These are phyloP conservation scores for Kuraishia hungarica DNA, from an alignment of 805 yeast genomes.

Conservation along the genomic window DNA sequence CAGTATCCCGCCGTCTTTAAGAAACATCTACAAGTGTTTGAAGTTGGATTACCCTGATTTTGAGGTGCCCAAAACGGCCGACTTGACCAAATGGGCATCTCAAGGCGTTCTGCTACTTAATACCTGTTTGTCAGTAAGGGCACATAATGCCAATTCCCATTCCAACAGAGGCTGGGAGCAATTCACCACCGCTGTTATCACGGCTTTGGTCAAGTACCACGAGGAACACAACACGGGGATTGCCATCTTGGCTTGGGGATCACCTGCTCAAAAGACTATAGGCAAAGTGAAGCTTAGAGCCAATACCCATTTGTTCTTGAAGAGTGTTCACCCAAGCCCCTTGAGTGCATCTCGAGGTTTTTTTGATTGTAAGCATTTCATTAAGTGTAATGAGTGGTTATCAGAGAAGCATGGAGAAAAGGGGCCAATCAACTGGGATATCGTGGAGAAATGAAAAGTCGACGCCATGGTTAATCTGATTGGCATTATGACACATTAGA, in stretches of 20 bases:
- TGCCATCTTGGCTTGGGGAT: slow-evolving; percentile 59
- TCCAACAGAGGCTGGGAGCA: slow-evolving; percentile 87
- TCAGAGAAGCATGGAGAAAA: slow-evolving; percentile 24
- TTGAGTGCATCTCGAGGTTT: slow-evolving; percentile 84
- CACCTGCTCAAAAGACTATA: slow-evolving; percentile 32
- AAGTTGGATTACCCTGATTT: slow-evolving; percentile 63
- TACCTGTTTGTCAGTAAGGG: slow-evolving; percentile 84
- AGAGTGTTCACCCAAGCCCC: slow-evolving; percentile 92
- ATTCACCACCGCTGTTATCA: slow-evolving; percentile 70
- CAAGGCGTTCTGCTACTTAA: slow-evolving; percentile 85
- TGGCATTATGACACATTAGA: too few species aligned
- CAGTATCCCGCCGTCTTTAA: slow-evolving; percentile 79
- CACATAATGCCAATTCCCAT: slow-evolving; percentile 91
- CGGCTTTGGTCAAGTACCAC: slow-evolving; percentile 39
- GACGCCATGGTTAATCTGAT: too few species aligned
- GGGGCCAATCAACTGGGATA: slow-evolving; percentile 17
- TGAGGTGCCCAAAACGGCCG: slow-evolving; percentile 51
- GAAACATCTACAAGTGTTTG: slow-evolving; percentile 79
- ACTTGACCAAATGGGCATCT: slow-evolving; percentile 74
- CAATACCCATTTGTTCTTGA: slow-evolving; percentile 41
- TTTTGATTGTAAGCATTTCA: slow-evolving; percentile 70
- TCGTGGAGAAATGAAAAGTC: not conserved
- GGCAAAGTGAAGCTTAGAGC: slow-evolving; percentile 17
- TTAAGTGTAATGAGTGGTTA: slow-evolving; percentile 73
- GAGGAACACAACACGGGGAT: slow-evolving; percentile 40